A percentile compares a stretch with the other conserved stretches of the same genome.
Conservation (phyloP, 2,329 filamentous ascomycete species). For the Penicillium concentricum region DNA sequence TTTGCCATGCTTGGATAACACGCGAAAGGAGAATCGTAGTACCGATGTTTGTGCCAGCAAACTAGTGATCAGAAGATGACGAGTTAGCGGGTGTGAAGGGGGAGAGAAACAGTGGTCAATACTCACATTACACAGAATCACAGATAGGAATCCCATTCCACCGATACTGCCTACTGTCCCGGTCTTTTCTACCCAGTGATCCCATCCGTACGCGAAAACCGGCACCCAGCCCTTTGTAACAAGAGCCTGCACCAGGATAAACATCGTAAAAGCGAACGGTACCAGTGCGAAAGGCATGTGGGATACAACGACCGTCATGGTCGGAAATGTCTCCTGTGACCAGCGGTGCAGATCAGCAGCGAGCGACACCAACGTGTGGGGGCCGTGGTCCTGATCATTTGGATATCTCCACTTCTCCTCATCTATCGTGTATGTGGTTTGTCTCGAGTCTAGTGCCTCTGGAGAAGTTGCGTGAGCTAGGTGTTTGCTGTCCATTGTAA, state of each 20-base stretch:
- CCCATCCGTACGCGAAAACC: constrained; percentile 72
- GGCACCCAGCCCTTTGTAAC: constrained; percentile 73
- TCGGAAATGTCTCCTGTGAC: constrained; percentile 70
- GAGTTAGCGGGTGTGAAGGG: constrained; percentile 10
- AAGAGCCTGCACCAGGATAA: constrained; percentile 69
- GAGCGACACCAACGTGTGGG: constrained; percentile 55
- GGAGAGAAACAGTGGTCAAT: not conserved
- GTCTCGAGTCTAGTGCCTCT: not conserved
- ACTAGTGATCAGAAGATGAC: constrained; percentile 46
- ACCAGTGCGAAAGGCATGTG: constrained; percentile 68
- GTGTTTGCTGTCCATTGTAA: not conserved
- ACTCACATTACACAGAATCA: constrained; percentile 70
- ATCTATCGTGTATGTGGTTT: constrained; percentile 17
- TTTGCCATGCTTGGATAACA: constrained; percentile 66
- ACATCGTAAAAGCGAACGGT: constrained; percentile 73
- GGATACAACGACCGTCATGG: constrained; percentile 61
- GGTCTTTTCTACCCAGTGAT: constrained; percentile 68
- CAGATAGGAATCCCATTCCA: constrained; percentile 71
- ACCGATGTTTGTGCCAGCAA: constrained; percentile 74
- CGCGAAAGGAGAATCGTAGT: constrained; percentile 71
- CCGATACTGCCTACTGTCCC: constrained; percentile 67
- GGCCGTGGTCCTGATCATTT: constrained; percentile 17
- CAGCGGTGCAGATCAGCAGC: constrained; percentile 51
- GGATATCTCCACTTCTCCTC: constrained; percentile 30
- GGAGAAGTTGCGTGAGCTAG: not conserved